phyloP scores from a whole-genome alignment of 1,284 basidiomycete genomes.

The Leccinum subatratum region DNA sequence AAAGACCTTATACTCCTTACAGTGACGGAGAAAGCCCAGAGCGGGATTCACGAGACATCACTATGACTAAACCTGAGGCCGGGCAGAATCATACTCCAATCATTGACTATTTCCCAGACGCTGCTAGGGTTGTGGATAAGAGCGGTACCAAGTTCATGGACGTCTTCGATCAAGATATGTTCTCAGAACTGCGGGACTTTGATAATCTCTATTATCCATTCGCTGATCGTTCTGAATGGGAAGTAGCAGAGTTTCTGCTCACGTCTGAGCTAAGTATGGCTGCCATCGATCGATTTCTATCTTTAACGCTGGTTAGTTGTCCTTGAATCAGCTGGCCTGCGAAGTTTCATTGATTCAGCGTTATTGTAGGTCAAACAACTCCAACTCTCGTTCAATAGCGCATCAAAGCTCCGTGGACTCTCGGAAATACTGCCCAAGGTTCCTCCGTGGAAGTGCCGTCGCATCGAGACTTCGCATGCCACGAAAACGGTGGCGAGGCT shows the following conservation, averaged over 20 bases:
- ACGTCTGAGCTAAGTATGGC: not conserved
- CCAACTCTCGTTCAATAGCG: not conserved
- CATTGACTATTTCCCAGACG: not conserved
- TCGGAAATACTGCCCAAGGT: constrained; percentile 1
- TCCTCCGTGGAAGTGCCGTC: constrained; percentile 2
- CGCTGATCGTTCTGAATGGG: not conserved
- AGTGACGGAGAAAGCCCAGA: not conserved
- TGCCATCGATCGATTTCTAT: not conserved
- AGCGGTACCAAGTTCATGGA: constrained; percentile 1
- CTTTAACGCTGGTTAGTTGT: not conserved
- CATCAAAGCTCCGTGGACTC: not conserved
- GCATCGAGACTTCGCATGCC: not conserved
- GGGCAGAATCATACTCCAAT: not conserved
- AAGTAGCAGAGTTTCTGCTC: not conserved
- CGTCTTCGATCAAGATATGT: not conserved
- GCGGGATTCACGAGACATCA: not conserved
- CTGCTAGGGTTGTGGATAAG: not conserved
- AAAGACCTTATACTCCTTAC: not conserved
- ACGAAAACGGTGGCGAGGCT: not conserved
- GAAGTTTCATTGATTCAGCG: not conserved
- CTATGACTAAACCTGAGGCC: not conserved
- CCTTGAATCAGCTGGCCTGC: not conserved
- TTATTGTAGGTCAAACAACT: not conserved
- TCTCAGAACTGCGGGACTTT: not conserved
- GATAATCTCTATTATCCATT: constrained; percentile 3